Base-by-base conservation (phyloP, 2,329 filamentous ascomycete species). In the Grosmannia penicillata region DNA sequence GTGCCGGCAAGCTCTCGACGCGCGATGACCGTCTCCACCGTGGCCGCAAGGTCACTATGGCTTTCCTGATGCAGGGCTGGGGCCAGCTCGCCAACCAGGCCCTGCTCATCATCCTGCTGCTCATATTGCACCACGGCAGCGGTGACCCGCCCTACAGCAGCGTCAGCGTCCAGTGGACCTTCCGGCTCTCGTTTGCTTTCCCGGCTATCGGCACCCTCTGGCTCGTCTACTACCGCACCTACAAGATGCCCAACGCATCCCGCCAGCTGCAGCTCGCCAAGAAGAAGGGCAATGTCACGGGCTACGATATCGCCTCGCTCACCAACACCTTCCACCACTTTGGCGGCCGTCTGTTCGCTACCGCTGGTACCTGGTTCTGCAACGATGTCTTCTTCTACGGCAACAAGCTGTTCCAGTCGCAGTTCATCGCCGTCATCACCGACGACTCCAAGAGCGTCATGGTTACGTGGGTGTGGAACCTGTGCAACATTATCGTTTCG, bases 311-410 rank as follows among this genome's bases (percentile, higher is more conserved):
- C n/a, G 63, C 79, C 50, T 93, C 89, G 22, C 69, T 96, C 38
- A 72, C 72, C 48, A 65, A 84, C 51, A 89, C 84, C 33, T 75
- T 87, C 60, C 72, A 62, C 41, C 76, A 93, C 64, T 96, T 95
- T 49, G 85, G 86, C 34, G 80, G 82, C 37, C 85, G 89, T 49
- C 63, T 96, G 19, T 53, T 94, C 17, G 89, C 89, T 36, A 95
- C 89, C 17, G 78, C 87, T 10, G 82, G 82, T 40, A 74, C 78
- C 26, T 96, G 89, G 89, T 96, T 89, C 61, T 83, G 79, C 64
- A 96, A 96, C 59, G 89, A 96, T 54, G 81, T 96, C 48, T 95
- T 96, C 71, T 96, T 96, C 68, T 96, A 96, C 65, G 89, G 89
- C 50, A 48, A 48, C 45, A 47, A 47, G 45, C 45, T 47, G n/a